These are phyloP conservation scores for Nannizziopsis barbatae DNA, from an alignment of 2,329 filamentous ascomycete genomes.

Conservation along the genomic window DNA sequence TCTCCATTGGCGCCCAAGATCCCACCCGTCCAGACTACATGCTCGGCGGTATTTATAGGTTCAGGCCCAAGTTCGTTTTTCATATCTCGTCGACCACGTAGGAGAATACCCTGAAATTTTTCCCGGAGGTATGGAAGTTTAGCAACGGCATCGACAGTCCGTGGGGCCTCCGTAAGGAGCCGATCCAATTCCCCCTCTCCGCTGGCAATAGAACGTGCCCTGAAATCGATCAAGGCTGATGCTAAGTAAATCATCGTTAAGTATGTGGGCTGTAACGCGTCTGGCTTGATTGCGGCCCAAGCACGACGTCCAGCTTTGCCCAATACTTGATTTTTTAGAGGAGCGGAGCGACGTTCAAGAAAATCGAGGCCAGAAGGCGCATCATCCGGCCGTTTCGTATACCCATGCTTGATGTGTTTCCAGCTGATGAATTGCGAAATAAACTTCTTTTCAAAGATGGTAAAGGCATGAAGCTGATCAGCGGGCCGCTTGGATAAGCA, in stretches of 20 bases:
- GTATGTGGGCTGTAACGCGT: constrained; percentile 36
- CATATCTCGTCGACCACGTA: constrained; percentile 18
- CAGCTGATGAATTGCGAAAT: constrained; percentile 74
- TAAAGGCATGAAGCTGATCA: constrained; percentile 51
- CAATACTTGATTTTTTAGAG: constrained; percentile 20
- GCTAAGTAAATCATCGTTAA: constrained; percentile 35
- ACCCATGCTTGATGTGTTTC: constrained; percentile 33
- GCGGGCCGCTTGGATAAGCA: constrained; percentile 48
- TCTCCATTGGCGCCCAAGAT: constrained; percentile 24
- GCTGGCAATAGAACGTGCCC: constrained; percentile 26
- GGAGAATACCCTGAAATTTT: constrained; percentile 32
- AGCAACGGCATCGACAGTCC: constrained; percentile 29
- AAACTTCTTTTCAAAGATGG: constrained; percentile 61
- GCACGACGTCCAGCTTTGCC: constrained; percentile 25
- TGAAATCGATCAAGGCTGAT: constrained; percentile 29
- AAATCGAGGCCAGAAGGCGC: constrained; percentile 24
- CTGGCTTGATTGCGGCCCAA: constrained; percentile 30
- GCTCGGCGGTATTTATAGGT: constrained; percentile 12
- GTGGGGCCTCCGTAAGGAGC: constrained; percentile 25
- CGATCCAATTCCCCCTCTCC: constrained; percentile 23
- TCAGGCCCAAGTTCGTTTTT: neutral
- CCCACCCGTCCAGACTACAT: constrained; percentile 29
- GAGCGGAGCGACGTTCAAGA: constrained; percentile 21
- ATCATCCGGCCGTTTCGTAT: constrained; percentile 22
- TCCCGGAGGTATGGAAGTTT: constrained; percentile 32